phyloP scores from a whole-genome alignment of 2,329 filamentous ascomycete species.

The Pyrenophora seminiperda region DNA sequence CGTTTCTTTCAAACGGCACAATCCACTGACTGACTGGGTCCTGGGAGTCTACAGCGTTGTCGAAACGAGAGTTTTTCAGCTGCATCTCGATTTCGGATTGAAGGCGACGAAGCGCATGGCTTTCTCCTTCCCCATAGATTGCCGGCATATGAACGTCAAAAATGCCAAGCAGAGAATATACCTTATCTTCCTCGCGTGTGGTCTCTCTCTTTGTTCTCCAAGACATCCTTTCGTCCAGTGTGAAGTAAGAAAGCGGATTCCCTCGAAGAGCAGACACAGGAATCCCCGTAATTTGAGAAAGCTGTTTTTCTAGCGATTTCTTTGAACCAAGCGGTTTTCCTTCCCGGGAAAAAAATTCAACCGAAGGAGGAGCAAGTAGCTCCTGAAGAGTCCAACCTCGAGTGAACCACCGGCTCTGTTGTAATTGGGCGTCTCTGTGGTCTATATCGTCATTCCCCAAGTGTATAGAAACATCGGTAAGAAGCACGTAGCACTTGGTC shows the following conservation, averaged over 20 bases:
- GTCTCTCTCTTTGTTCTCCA: slow-evolving; percentile 29
- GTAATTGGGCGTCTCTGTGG: no score
- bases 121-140: slow-evolving; percentile 36
- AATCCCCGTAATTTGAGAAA: background rate
- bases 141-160: slow-evolving; percentile 32
- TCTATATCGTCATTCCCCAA: background rate
- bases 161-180: slow-evolving; percentile 23
- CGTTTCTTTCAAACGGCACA: no score
- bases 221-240: slow-evolving; percentile 18
- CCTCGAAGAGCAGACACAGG: background rate
- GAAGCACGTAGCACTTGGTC: slow-evolving; percentile 18
- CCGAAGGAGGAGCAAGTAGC: slow-evolving; percentile 14
- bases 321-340: background rate
- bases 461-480: slow-evolving; percentile 6
- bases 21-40: no score
- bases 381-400: no score
- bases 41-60: no score
- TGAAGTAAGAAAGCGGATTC: background rate
- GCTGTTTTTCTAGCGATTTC: background rate
- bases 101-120: slow-evolving; percentile 11
- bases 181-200: slow-evolving; percentile 20
- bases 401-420: slow-evolving; percentile 23
- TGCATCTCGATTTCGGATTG: slow-evolving; percentile 13
- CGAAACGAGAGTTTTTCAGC: no score
- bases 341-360: slow-evolving; percentile 7